Evolutionary conservation across 768 basidiomycete genomes (phyloP).

Genomic region (Leucocoprinus leucothites): DNA sequence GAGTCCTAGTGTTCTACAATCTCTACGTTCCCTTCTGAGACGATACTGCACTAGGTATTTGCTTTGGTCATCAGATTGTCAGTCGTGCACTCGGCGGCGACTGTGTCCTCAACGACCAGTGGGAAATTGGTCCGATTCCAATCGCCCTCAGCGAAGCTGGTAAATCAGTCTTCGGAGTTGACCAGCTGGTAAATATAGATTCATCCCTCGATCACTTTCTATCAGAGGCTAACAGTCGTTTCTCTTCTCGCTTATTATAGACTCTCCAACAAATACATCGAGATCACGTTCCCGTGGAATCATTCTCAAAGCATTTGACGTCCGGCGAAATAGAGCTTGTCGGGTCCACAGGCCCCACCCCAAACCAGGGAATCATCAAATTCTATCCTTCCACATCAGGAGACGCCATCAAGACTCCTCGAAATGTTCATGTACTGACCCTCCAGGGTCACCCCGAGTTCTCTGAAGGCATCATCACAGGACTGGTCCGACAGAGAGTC

Average conservation of each 20-base stretch:
- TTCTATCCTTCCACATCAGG: constrained; percentile 23
- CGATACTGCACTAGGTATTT: constrained; percentile 56
- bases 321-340: constrained; percentile 48
- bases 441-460: constrained; percentile 95
- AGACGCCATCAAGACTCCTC: neutral
- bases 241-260: constrained; percentile 30
- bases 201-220: neutral
- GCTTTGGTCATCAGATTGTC: constrained; percentile 83
- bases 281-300: constrained; percentile 69
- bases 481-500: constrained; percentile 49
- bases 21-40: constrained; percentile 4
- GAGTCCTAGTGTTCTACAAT: too few relatives aligned
- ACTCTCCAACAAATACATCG: constrained; percentile 84
- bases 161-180: constrained; percentile 59
- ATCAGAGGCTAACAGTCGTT: neutral
- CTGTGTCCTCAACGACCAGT: constrained; percentile 65
- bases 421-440: constrained; percentile 73
- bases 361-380: constrained; percentile 73
- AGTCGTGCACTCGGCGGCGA: constrained; percentile 71
- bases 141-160: constrained; percentile 70
- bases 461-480: constrained; percentile 52
- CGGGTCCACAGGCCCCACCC: constrained; percentile 51
- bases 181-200: constrained; percentile 25
- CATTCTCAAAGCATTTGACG: constrained; percentile 32
- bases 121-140: constrained; percentile 80